Percentiles rank a stretch among this genome's conserved stretches.
phyloP scores from a whole-genome alignment of 306 rosid species.

The Lathyrus oleraceus region DNA sequence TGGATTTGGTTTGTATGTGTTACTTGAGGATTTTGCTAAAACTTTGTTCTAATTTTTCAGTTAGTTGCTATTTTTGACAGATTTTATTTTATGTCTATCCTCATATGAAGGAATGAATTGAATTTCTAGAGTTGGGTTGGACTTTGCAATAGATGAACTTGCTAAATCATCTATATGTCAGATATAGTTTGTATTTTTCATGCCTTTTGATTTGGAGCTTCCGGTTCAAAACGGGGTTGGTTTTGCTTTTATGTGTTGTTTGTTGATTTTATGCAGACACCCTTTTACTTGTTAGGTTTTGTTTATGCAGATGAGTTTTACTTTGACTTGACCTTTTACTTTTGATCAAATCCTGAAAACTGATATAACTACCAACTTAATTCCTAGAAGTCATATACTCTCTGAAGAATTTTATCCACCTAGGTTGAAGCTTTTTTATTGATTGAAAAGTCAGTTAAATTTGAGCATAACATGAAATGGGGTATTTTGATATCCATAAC shows the following conservation, averaged over 20 bases:
- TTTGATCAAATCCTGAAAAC: background rate
- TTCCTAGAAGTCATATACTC: constrained; percentile 9
- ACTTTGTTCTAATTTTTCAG: constrained; percentile 21
- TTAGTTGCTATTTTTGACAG: constrained; percentile 20
- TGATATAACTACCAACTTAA: no score
- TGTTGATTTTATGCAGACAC: constrained; percentile 28
- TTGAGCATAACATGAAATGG: constrained; percentile 31
- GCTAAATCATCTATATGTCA: constrained; percentile 13
- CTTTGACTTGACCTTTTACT: constrained; percentile 4
- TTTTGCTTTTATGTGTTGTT: background rate
- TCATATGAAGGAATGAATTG: background rate
- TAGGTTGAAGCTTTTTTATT: constrained; percentile 22
- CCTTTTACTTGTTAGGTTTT: constrained; percentile 26
- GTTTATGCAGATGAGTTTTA: constrained; percentile 19
- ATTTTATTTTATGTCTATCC: constrained; percentile 14
- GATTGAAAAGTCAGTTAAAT: constrained; percentile 28
- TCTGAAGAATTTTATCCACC: constrained; percentile 6
- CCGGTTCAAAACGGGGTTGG: background rate
- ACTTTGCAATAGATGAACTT: constrained; percentile 24
- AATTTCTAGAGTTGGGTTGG: constrained; percentile 1
- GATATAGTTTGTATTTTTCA: constrained; percentile 9
- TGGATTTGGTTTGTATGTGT: constrained; percentile 18
- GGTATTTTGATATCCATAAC: background rate
- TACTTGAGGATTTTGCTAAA: background rate
- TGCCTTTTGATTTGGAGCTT: constrained; percentile 5